Evolutionary conservation across 1,284 basidiomycete genomes (phyloP).

Genomic region (Tilletia caries): DNA sequence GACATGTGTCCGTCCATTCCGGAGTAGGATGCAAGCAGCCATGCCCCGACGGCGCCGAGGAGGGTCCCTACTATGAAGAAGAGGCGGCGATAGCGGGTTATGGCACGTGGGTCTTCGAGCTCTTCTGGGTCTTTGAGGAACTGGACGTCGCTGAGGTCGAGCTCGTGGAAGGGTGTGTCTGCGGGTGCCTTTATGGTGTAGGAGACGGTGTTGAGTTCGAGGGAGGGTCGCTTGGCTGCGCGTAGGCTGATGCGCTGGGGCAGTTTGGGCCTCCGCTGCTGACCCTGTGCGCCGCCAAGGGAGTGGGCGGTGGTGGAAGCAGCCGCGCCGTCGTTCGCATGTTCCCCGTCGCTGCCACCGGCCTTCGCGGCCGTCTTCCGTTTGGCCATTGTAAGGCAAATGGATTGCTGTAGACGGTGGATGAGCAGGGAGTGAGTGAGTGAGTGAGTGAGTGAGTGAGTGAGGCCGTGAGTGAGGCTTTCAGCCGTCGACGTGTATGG

Average conservation of each 20-base stretch:
- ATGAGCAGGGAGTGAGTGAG: too few relatives aligned
- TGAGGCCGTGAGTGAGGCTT: too few relatives aligned
- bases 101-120: slow-evolving; percentile 24
- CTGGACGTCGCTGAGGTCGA: slow-evolving; percentile 41
- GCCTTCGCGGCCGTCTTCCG: too few relatives aligned
- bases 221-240: slow-evolving; percentile 2
- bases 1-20: slow-evolving; percentile 39
- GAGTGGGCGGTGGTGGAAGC: too few relatives aligned
- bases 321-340: too few relatives aligned
- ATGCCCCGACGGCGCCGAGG: slow-evolving; percentile 36
- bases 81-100: slow-evolving; percentile 39
- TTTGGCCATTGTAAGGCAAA: too few relatives aligned
- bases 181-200: slow-evolving; percentile 39
- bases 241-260: slow-evolving; percentile 10
- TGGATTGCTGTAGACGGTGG: too few relatives aligned
- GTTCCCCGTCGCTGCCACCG: too few relatives aligned
- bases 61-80: slow-evolving; percentile 39
- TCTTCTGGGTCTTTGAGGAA: slow-evolving; percentile 26
- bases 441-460: too few relatives aligned
- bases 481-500: too few relatives aligned
- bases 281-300: too few relatives aligned
- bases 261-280: background rate
- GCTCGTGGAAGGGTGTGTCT: slow-evolving; percentile 43
- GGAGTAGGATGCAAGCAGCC: slow-evolving; percentile 29
- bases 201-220: background rate